Evolutionary conservation across 202 grass and related monocot species (phyloP), one percentile per base, ranked within the genome.

Genomic region (Panicum virgatum): DNA sequence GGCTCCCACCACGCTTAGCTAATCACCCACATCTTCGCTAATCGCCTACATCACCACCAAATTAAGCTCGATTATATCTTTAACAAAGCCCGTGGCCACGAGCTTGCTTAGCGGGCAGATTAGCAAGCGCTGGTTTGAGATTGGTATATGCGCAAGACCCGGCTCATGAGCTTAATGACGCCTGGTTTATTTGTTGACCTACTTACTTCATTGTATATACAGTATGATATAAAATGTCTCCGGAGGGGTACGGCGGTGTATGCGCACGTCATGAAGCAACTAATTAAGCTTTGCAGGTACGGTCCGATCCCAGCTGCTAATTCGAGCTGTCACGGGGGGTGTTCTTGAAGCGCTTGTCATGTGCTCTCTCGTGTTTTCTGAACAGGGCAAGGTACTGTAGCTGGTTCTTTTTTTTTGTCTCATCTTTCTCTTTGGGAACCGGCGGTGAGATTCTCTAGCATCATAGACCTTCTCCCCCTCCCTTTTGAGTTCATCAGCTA

Each of bases 11-110:
- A 7, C 7, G 23, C 40, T 19, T 34, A 23, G 26, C 27, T 15
- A 36, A 48, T 63, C 18, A 7, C 16, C 19, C 11, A 9, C 2
- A 67, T 3, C 20, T 76, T 60, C 16, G 73, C 76, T 85, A 78
- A 85, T 85, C 54, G 30, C 32, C 12, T 62, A 30, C 54, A 7
- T 77, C 82, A 84, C 7, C 52, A 57, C n/a, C n/a, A n/a, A n/a
- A n/a, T n/a, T n/a, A n/a, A n/a, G n/a, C n/a, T n/a, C 15, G 5
- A n/a, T 76, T 59, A n/a, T n/a, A 76, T 20, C 6, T 43, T 15
- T 15, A 7, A 51, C 0, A 2, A 2, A 23, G 10, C 10, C 10
- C 26, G 54, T 58, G 54, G 54, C 52, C 52, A 25, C n/a, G 39
- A 2, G n/a, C n/a, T n/a, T n/a, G n/a, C n/a, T n/a, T n/a, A n/a